Evolutionary conservation across 306 rosid species (phyloP).

Genomic region (Prunus mira): DNA sequence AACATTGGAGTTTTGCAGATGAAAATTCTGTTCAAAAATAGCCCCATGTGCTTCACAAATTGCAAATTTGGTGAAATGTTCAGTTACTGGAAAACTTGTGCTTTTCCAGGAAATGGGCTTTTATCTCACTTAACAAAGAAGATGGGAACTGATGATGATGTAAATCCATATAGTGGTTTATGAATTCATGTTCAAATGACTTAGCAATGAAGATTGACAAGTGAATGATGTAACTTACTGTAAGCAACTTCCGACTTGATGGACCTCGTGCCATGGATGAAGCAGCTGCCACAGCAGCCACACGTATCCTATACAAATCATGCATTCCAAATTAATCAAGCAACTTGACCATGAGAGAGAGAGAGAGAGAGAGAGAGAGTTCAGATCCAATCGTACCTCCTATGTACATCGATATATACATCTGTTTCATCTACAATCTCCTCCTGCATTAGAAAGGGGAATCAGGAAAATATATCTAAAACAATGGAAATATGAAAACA

Average conservation of each 20-base stretch:
- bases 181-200: background rate
- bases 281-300: slow-evolving; percentile 57
- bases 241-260: slow-evolving; percentile 37
- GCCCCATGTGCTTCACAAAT: background rate
- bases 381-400: slow-evolving; percentile 40
- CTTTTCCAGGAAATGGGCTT: background rate
- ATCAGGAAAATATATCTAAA: background rate
- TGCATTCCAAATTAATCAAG: slow-evolving; percentile 19
- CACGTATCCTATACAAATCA: slow-evolving; percentile 42
- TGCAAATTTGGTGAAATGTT: background rate
- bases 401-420: slow-evolving; percentile 75
- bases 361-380: background rate
- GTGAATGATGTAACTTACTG: slow-evolving; percentile 36
- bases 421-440: slow-evolving; percentile 55
- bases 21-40: background rate
- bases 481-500: background rate
- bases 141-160: too few species aligned
- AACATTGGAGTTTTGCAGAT: background rate
- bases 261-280: slow-evolving; percentile 47
- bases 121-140: too few species aligned
- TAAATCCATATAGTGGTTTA: background rate
- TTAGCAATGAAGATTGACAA: background rate
- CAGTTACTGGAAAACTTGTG: background rate
- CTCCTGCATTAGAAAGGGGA: slow-evolving; percentile 37
- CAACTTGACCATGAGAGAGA: slow-evolving; percentile 3